These are phyloP conservation scores for Asterochloris erici DNA, from an alignment of 139 green algal genomes.

Conservation along the genomic window DNA sequence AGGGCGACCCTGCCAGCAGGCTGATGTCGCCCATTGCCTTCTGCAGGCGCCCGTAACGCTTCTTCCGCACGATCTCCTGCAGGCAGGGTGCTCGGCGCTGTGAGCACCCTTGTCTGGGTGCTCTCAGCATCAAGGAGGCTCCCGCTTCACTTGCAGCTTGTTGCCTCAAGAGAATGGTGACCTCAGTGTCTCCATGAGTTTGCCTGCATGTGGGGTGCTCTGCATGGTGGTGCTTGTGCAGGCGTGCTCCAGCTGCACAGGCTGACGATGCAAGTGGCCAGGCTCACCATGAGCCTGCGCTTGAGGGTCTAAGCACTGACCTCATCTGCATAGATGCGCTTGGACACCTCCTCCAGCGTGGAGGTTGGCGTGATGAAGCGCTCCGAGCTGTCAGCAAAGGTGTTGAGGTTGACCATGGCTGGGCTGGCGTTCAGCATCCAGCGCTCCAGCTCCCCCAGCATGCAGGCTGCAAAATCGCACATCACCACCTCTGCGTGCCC, in stretches of 20 bases:
- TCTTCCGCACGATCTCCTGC: slow-evolving; percentile 44
- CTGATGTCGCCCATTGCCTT: slow-evolving; percentile 82
- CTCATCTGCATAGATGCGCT: slow-evolving; percentile 40
- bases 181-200: too few species aligned
- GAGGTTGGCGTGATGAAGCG: slow-evolving; percentile 32
- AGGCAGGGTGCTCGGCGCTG: background rate
- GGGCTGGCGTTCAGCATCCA: slow-evolving; percentile 67
- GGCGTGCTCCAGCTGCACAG: too few species aligned
- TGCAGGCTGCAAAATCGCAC: slow-evolving; percentile 71
- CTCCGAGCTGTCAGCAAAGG: slow-evolving; percentile 46
- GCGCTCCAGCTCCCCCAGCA: slow-evolving; percentile 78
- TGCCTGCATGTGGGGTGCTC: too few species aligned
- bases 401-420: slow-evolving; percentile 56
- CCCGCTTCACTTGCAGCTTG: too few species aligned
- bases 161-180: too few species aligned
- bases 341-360: slow-evolving; percentile 37
- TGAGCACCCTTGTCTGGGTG: too few species aligned
- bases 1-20: slow-evolving; percentile 70
- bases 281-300: too few species aligned
- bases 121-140: too few species aligned
- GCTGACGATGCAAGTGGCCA: too few species aligned
- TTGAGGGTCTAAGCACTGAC: too few species aligned
- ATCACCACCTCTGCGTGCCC: slow-evolving; percentile 66
- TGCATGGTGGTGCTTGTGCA: too few species aligned
- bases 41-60: slow-evolving; percentile 67